Evolutionary conservation across 768 basidiomycete genomes (phyloP).

Genomic region (Mycena belliarum): DNA sequence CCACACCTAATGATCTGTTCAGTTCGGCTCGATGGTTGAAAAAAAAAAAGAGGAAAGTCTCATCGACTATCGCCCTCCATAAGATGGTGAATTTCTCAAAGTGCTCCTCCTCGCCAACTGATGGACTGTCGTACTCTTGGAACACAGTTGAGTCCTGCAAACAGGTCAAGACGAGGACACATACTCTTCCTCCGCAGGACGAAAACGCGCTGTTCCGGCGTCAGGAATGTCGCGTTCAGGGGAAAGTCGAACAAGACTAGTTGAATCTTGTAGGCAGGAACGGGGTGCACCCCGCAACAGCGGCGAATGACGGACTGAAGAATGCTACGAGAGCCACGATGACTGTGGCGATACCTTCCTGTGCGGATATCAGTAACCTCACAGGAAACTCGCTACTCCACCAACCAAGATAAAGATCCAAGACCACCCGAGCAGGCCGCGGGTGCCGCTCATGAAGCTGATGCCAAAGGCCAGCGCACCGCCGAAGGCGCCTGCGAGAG

Average conservation of each 20-base stretch:
- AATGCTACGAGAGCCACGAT: conserved; percentile 54
- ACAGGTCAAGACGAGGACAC: conserved; percentile 4
- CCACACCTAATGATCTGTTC: conserved; percentile 40
- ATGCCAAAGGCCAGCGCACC: conserved; percentile 60
- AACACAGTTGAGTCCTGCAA: background rate
- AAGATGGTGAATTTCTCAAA: conserved; percentile 56
- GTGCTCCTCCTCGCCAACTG: conserved; percentile 61
- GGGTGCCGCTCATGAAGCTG: conserved; percentile 49
- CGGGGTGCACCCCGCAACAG: too few species aligned
- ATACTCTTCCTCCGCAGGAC: conserved; percentile 58
- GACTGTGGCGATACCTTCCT: conserved; percentile 64
- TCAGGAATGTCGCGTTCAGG: conserved; percentile 57
- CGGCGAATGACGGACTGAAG: conserved; percentile 37
- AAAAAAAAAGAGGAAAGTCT: too few species aligned
- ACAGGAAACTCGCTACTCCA: conserved; percentile 28
- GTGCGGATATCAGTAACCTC: background rate
- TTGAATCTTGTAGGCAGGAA: background rate
- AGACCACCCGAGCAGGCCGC: conserved; percentile 56
- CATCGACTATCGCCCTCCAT: conserved; percentile 53
- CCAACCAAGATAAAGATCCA: conserved; percentile 58
- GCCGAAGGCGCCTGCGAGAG: conserved; percentile 55
- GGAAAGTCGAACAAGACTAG: conserved; percentile 66
- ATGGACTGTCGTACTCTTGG: conserved; percentile 56
- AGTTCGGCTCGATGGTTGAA: too few species aligned
- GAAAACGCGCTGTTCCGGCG: conserved; percentile 58